Percentiles rank a stretch among this genome's conserved stretches.
Evolutionary conservation across 129 eudicot species (phyloP).

Genomic region (Glebionis coronaria): DNA sequence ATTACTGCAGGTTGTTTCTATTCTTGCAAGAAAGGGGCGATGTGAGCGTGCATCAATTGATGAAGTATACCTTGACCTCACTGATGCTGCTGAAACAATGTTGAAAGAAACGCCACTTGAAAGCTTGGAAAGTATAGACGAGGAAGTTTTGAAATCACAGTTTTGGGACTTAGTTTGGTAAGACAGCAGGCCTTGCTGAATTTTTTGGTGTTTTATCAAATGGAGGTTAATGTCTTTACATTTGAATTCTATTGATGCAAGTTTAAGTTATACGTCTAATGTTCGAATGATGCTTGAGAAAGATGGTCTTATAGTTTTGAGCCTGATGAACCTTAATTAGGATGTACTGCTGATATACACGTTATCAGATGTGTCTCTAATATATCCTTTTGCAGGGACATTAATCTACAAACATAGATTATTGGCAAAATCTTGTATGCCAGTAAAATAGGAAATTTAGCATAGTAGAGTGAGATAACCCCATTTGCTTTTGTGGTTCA

Average conservation of each 20-base stretch:
- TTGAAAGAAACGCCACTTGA: slow-evolving; percentile 70
- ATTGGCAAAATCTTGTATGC: no score
- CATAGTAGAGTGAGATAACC: no score
- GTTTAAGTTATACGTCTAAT: not conserved
- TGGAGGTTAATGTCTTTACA: not conserved
- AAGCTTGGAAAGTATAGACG: slow-evolving; percentile 52
- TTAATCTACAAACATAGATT: no score
- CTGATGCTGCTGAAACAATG: slow-evolving; percentile 84
- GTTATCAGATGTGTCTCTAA: no score
- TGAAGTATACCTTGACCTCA: slow-evolving; percentile 93
- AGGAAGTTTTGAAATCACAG: slow-evolving; percentile 82
- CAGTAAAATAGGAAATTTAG: no score
- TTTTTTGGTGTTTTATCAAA: not conserved
- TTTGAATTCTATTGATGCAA: not conserved
- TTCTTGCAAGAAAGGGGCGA: slow-evolving; percentile 83
- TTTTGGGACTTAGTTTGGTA: slow-evolving; percentile 67
- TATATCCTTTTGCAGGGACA: no score
- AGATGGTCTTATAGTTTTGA: no score
- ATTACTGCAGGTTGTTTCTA: slow-evolving; percentile 69
- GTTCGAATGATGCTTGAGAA: no score
- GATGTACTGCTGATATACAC: no score
- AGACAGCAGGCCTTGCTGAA: slow-evolving; percentile 14
- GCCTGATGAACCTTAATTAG: no score
- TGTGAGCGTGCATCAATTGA: slow-evolving; percentile 98
- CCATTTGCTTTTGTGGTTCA: no score